phyloP scores from a whole-genome alignment of 2,329 filamentous ascomycete species.

The Pseudonectria foliicola region DNA sequence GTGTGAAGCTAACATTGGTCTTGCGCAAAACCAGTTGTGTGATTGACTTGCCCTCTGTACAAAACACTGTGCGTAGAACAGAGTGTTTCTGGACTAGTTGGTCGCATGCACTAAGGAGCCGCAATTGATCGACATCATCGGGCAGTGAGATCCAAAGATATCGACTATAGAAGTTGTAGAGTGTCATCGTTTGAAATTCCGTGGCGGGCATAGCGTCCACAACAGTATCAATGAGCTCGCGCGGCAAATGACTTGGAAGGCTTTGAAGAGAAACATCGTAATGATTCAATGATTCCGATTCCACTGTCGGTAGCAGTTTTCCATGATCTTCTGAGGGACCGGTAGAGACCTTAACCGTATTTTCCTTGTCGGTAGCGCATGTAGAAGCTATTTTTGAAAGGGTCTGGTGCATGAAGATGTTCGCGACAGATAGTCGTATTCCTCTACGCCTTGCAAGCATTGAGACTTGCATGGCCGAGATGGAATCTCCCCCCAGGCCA shows the following conservation, averaged over 20 bases:
- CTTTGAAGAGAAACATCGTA: background rate
- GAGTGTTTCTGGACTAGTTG: conserved; percentile 2
- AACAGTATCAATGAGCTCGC: background rate
- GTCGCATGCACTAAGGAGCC: background rate
- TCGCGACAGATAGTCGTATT: background rate
- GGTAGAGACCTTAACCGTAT: background rate
- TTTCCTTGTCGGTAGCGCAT: background rate
- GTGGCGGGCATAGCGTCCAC: background rate
- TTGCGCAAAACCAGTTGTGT: background rate
- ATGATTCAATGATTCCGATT: background rate
- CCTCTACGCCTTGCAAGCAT: conserved; percentile 2
- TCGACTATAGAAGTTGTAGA: conserved; percentile 1
- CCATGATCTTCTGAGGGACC: background rate
- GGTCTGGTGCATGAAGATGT: conserved; percentile 1
- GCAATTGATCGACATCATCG: background rate
- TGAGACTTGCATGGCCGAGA: conserved; percentile 12
- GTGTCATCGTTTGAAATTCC: conserved; percentile 2
- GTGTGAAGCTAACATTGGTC: background rate
- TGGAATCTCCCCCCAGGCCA: conserved; percentile 17
- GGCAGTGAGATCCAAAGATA: conserved; percentile 1
- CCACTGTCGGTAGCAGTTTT: background rate
- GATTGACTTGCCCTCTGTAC: conserved; percentile 1
- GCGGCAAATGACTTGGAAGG: background rate
- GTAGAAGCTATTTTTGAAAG: conserved; percentile 1
- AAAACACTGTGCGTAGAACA: conserved; percentile 1